phyloP scores from a whole-genome alignment of 148 eudicot species.

The Limonium bicolor region DNA sequence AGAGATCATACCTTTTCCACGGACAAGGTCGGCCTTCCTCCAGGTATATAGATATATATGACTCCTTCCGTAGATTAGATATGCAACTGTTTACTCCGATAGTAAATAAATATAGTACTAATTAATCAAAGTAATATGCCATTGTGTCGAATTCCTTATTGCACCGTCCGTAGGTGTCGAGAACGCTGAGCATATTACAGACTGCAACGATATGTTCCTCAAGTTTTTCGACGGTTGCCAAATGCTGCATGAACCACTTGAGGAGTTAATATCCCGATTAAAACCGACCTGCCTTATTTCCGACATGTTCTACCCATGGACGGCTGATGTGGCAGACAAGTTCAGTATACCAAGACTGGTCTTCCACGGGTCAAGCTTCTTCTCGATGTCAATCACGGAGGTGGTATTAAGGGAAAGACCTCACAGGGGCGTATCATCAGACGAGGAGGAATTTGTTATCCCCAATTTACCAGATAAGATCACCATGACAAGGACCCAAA shows the following conservation, averaged over 20 bases:
- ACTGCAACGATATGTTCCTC: background rate
- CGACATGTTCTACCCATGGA: constrained; percentile 27
- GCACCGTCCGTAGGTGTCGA: too few species aligned
- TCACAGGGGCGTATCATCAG: constrained; percentile 3
- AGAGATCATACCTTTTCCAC: constrained; percentile 7
- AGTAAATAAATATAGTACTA: too few species aligned
- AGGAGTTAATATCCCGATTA: background rate
- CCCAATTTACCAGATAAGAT: constrained; percentile 19
- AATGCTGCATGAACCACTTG: constrained; percentile 15
- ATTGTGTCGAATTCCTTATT: too few species aligned
- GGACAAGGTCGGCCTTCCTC: constrained; percentile 18
- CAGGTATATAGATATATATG: too few species aligned
- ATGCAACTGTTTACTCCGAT: too few species aligned
- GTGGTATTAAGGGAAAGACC: constrained; percentile 6
- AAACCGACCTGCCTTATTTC: constrained; percentile 19
- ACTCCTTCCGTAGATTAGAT: too few species aligned
- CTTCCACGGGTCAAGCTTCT: constrained; percentile 12
- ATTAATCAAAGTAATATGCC: too few species aligned
- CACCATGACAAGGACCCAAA: too few species aligned
- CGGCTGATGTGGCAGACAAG: constrained; percentile 9
- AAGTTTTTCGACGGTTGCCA: constrained; percentile 6
- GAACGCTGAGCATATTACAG: constrained; percentile 1
- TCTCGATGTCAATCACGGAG: constrained; percentile 8
- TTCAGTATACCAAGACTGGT: constrained; percentile 15
- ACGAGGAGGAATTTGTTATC: constrained; percentile 13